Conservation (phyloP, 2,329 filamentous ascomycete genomes). For the Exophiala viscosa region DNA sequence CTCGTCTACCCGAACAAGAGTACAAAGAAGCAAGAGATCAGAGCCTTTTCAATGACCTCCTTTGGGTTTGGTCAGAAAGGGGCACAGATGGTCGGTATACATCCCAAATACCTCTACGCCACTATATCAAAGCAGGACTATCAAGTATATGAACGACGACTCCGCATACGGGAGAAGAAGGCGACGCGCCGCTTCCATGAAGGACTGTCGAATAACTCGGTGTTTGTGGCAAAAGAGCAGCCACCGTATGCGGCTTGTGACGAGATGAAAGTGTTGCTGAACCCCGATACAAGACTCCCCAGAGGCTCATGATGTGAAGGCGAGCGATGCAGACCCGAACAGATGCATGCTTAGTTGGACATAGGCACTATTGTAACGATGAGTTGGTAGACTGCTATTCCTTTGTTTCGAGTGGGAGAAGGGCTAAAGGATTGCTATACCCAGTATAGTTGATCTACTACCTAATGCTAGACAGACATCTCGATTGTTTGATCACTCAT, state of each 20-base stretch:
- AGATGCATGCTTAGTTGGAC: too few relatives aligned
- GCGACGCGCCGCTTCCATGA: not conserved
- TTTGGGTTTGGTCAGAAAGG: conserved; percentile 49
- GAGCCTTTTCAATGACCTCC: conserved; percentile 30
- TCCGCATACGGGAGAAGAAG: not conserved
- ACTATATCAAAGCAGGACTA: not conserved
- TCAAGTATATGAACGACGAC: conserved; percentile 3
- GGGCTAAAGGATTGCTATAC: too few relatives aligned
- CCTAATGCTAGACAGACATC: too few relatives aligned
- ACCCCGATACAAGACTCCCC: not conserved
- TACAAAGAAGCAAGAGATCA: not conserved
- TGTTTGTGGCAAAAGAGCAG: conserved; percentile 5
- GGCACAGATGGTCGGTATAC: conserved; percentile 22
- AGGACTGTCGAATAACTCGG: conserved; percentile 2
- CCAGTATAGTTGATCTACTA: too few relatives aligned
- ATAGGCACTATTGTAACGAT: too few relatives aligned
- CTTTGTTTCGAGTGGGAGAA: too few relatives aligned
- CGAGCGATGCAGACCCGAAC: too few relatives aligned
- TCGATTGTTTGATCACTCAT: too few relatives aligned
- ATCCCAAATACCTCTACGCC: conserved; percentile 4
- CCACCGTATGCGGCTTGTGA: conserved; percentile 3
- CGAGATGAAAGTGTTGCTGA: too few relatives aligned
- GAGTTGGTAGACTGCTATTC: too few relatives aligned
- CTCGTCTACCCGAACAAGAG: conserved; percentile 1
- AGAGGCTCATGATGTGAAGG: too few relatives aligned